Evolutionary conservation across 2,329 filamentous ascomycete genomes (phyloP).

Genomic region (Mycosphaerella arachidis): DNA sequence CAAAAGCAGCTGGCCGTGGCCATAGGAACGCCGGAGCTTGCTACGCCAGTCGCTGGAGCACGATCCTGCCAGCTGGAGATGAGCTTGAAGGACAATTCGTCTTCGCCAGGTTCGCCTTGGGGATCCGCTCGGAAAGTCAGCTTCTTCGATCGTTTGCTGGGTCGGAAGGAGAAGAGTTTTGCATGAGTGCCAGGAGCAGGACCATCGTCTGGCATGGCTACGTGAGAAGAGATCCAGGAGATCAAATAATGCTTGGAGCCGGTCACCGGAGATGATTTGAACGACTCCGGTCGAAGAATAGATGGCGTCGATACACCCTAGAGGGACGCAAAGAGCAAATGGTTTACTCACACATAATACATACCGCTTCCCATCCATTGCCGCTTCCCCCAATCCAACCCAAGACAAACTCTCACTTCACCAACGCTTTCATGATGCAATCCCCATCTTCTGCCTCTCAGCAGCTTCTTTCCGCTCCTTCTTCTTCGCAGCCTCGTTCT

Average conservation of each 20-base stretch:
- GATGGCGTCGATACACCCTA: neutral
- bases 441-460: slow-evolving; percentile 3
- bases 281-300: neutral
- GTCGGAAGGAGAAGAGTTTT: slow-evolving; percentile 22
- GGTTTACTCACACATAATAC: slow-evolving; percentile 5
- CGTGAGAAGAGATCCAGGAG: neutral
- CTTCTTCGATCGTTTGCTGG: slow-evolving; percentile 35
- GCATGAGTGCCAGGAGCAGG: neutral
- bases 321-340: neutral
- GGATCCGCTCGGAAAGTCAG: slow-evolving; percentile 26
- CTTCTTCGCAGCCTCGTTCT: slow-evolving; percentile 48
- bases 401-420: neutral
- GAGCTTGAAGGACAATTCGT: slow-evolving; percentile 14
- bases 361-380: slow-evolving; percentile 7
- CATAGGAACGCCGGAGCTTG: slow-evolving; percentile 22
- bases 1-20: slow-evolving; percentile 26
- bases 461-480: slow-evolving; percentile 26
- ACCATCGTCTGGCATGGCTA: neutral
- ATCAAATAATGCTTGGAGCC: neutral
- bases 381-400: slow-evolving; percentile 12
- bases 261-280: too few relatives aligned
- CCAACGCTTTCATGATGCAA: neutral
- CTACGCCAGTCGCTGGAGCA: slow-evolving; percentile 15
- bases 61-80: slow-evolving; percentile 18
- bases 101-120: slow-evolving; percentile 1